phyloP scores from a whole-genome alignment of 2,329 filamentous ascomycete species.

The Lachnum nothofagi region DNA sequence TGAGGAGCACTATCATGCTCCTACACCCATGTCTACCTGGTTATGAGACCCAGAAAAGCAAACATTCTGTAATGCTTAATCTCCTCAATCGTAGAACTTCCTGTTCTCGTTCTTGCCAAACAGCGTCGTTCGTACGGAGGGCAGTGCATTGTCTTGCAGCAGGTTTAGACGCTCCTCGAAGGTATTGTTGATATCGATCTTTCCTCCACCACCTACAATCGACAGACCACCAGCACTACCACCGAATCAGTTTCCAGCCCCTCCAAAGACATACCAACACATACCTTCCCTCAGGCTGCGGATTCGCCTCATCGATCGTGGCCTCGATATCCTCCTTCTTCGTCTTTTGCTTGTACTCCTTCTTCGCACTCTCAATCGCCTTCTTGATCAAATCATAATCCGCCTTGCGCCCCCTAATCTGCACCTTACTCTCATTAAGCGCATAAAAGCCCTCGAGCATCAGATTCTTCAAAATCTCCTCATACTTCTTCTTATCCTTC shows the following conservation, averaged over 20 bases:
- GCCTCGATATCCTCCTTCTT: constrained; percentile 68
- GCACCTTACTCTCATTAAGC: constrained; percentile 72
- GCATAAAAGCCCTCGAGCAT: constrained; percentile 88
- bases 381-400: constrained; percentile 72
- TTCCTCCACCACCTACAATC: constrained; percentile 77
- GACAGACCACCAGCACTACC: constrained; percentile 74
- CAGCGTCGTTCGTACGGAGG: constrained; percentile 75
- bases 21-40: constrained; percentile 3
- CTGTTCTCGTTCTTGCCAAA: constrained; percentile 95
- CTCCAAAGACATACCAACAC: constrained; percentile 36
- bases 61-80: constrained; percentile 1
- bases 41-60: constrained; percentile 6
- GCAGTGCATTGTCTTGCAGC: constrained; percentile 78
- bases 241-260: constrained; percentile 7
- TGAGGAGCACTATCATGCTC: not conserved
- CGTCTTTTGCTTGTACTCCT: constrained; percentile 77
- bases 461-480: constrained; percentile 69
- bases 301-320: constrained; percentile 71
- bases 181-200: constrained; percentile 98
- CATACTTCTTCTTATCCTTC: constrained; percentile 70
- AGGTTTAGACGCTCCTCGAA: constrained; percentile 85
- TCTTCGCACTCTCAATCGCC: constrained; percentile 68
- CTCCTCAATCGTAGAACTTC: constrained; percentile 77
- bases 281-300: constrained; percentile 77
- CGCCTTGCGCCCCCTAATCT: constrained; percentile 70